phyloP scores from a whole-genome alignment of 2,329 filamentous ascomycete genomes.

The Hymenotorrendiella dingleyae region DNA sequence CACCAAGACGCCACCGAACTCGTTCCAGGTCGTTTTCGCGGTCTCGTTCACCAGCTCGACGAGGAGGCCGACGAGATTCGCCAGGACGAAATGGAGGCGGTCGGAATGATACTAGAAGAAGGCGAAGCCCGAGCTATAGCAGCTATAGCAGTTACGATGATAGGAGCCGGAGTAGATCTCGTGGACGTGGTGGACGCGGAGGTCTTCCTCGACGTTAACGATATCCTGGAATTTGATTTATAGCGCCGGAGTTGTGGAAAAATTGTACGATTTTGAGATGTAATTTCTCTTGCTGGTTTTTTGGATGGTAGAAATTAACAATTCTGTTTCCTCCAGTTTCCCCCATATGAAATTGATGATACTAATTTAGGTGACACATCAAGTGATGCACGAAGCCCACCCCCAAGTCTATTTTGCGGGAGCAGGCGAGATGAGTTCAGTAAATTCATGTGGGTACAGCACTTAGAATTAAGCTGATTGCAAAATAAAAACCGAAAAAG shows the following conservation, averaged over 20 bases:
- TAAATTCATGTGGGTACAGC: too few species aligned
- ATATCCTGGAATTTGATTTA: constrained; percentile 8
- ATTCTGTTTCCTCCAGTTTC: too few species aligned
- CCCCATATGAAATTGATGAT: too few species aligned
- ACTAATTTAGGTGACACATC: too few species aligned
- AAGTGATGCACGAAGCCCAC: too few species aligned
- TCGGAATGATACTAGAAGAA: too few species aligned
- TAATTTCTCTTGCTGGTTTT: too few species aligned
- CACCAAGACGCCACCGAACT: constrained; percentile 34
- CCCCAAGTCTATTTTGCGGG: too few species aligned
- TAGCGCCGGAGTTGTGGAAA: constrained; percentile 17
- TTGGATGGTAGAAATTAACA: too few species aligned
- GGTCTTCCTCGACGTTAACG: constrained; percentile 25
- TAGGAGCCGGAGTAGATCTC: constrained; percentile 34
- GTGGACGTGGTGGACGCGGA: constrained; percentile 26
- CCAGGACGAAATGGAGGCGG: constrained; percentile 24
- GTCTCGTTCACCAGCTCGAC: constrained; percentile 31
- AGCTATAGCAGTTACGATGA: constrained; percentile 53
- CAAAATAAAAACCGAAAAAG: too few species aligned
- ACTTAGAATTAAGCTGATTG: too few species aligned
- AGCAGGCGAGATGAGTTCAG: too few species aligned
- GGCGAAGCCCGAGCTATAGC: constrained; percentile 56
- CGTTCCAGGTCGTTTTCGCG: constrained; percentile 35
- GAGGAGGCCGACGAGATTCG: constrained; percentile 25
- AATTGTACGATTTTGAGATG: constrained; percentile 3